phyloP scores from a whole-genome alignment of 2,329 filamentous ascomycete genomes.

The Aureobasidium sp. region DNA sequence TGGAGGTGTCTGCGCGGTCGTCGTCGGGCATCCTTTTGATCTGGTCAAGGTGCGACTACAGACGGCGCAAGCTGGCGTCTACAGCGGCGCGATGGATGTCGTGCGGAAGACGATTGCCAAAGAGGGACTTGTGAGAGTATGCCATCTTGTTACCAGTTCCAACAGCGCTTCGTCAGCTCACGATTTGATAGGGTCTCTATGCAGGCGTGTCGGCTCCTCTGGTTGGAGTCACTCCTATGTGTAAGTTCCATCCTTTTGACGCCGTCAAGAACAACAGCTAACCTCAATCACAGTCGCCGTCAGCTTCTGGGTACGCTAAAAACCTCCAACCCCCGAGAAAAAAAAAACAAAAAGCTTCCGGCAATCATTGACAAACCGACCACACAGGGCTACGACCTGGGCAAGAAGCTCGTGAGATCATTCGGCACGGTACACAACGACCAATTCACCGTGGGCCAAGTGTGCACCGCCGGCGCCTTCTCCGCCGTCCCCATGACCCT shows the following conservation, averaged over 20 bases:
- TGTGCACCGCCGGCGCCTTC: conserved; percentile 92
- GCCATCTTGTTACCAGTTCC: neutral
- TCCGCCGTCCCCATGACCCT: conserved; percentile 94
- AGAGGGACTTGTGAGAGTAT: conserved; percentile 63
- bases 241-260: conserved; percentile 52
- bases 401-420: conserved; percentile 75
- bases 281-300: conserved; percentile 48
- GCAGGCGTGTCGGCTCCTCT: conserved; percentile 94
- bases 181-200: conserved; percentile 63
- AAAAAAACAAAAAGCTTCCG: neutral
- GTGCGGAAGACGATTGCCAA: conserved; percentile 80
- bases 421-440: conserved; percentile 60
- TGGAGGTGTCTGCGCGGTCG: conserved; percentile 85
- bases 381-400: conserved; percentile 84
- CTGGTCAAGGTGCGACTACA: conserved; percentile 96
- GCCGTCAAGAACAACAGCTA: conserved; percentile 14
- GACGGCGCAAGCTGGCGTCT: conserved; percentile 90
- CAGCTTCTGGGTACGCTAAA: conserved; percentile 52
- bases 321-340: too few species aligned
- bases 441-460: conserved; percentile 74
- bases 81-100: conserved; percentile 83
- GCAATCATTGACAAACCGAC: conserved; percentile 1
- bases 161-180: neutral
- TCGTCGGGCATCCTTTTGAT: conserved; percentile 93
- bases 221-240: conserved; percentile 97